Conservation (phyloP, 768 basidiomycete genomes). For the Solioccasus polychromus region DNA sequence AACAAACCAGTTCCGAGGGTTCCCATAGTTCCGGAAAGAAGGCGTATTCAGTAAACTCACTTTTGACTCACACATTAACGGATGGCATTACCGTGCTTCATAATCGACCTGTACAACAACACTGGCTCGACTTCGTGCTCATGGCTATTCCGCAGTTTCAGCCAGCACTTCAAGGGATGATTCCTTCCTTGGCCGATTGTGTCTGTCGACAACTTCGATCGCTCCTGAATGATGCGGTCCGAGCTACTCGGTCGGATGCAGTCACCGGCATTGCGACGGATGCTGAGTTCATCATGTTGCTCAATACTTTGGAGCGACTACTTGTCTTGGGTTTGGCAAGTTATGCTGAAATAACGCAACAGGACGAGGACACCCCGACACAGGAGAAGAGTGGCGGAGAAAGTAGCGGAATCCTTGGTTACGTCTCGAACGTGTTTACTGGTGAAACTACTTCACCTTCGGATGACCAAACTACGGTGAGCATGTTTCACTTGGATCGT, state of each 20-base stretch:
- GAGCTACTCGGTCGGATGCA: slow-evolving; percentile 41
- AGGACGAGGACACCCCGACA: slow-evolving; percentile 54
- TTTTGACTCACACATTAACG: slow-evolving; percentile 73
- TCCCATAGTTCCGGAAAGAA: slow-evolving; percentile 28
- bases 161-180: slow-evolving; percentile 58
- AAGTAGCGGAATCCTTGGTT: slow-evolving; percentile 73
- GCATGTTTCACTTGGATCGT: slow-evolving; percentile 20
- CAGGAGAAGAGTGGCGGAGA: slow-evolving; percentile 55
- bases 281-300: slow-evolving; percentile 78
- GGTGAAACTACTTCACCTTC: slow-evolving; percentile 52
- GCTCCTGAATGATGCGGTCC: slow-evolving; percentile 53
- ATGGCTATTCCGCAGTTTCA: slow-evolving; percentile 89
- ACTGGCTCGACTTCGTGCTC: slow-evolving; percentile 95
- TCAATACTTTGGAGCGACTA: slow-evolving; percentile 81
- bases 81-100: slow-evolving; percentile 70
- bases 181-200: slow-evolving; percentile 77
- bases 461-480: slow-evolving; percentile 60
- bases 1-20: slow-evolving; percentile 34
- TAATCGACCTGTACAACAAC: slow-evolving; percentile 83
- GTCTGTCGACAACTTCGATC: slow-evolving; percentile 66
- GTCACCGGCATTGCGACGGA: slow-evolving; percentile 60
- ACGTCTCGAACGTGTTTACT: slow-evolving; percentile 89
- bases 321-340: slow-evolving; percentile 70
- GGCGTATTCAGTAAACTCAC: slow-evolving; percentile 58
- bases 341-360: slow-evolving; percentile 43